Evolutionary conservation across 345 rosid species (phyloP).

Genomic region (thale cress (Arabidopsis thaliana)): DNA sequence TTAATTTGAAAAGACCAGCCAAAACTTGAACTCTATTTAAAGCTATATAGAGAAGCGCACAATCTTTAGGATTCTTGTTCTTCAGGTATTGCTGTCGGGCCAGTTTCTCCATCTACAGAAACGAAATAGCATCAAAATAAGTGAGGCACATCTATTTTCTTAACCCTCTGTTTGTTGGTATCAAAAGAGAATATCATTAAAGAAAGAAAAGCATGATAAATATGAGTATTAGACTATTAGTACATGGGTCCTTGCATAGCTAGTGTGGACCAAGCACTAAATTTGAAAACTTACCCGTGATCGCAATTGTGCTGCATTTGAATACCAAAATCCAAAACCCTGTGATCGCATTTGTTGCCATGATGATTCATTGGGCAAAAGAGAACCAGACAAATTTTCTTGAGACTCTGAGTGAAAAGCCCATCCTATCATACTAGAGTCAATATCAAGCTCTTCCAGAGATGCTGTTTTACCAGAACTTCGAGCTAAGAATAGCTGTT

Average conservation of each 20-base stretch:
- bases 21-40: constrained; percentile 87
- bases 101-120: constrained; percentile 81
- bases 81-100: constrained; percentile 81
- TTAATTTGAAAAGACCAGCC: constrained; percentile 92
- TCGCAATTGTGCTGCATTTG: constrained; percentile 70
- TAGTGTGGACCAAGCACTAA: constrained; percentile 27
- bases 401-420: constrained; percentile 95
- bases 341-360: constrained; percentile 85
- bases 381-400: constrained; percentile 65
- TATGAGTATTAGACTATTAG: constrained; percentile 7
- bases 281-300: constrained; percentile 60
- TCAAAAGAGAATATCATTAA: constrained; percentile 11
- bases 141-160: constrained; percentile 12
- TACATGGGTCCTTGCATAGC: constrained; percentile 29
- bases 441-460: constrained; percentile 64
- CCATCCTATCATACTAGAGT: constrained; percentile 74
- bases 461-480: constrained; percentile 67
- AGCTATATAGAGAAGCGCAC: constrained; percentile 84
- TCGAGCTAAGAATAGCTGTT: constrained; percentile 60
- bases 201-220: constrained; percentile 15
- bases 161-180: constrained; percentile 16
- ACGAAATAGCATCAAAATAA: constrained; percentile 37
- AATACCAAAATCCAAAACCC: constrained; percentile 93
- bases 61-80: constrained; percentile 87
- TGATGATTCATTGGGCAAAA: constrained; percentile 75